Base-by-base conservation (phyloP, 371 early-diverging fungal species). In the Sporodiniella umbellata region DNA sequence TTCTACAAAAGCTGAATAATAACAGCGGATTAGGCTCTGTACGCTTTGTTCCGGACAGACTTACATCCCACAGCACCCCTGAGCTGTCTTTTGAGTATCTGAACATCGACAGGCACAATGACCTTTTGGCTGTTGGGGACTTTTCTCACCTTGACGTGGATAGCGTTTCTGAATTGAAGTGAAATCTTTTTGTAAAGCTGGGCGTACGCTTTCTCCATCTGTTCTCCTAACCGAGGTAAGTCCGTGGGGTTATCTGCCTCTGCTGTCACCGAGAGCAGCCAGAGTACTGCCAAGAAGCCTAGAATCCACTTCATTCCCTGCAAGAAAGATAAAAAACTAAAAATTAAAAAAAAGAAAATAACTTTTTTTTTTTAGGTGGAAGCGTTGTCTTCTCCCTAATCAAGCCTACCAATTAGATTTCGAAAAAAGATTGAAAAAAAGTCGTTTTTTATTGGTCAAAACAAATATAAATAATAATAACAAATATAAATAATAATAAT, bases 61-160 rank as follows among this genome's bases (percentile, higher is more conserved):
- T 55, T 55, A 60, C 61, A 60, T 2, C 61, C 61, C 10, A 55
- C 60, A 8, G 61, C 61, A 0, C 61, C 61, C 22, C 42, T 54
- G 23, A 60, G 14, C 24, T 60, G 61, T 38, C 56, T 40, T 18
- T 60, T 60, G 10, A 60, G 38, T 2, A 60, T 55, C 24, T 60
- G 61, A 12, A 60, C 48, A 48, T 60, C 61, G 0, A 60, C 61
- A 25, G 56, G 55, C 5, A 17, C 22, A 8, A 28, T 24, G 14
- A 26, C 31, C 12, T 45, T 43, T 48, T 15, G 51, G 33, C 33
- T 42, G 42, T 14, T 37, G 19, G 30, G 22, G 21, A 54, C 31
- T 17, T 47, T 55, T 33, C 45, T 60, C 4, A 60, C 37, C 33
- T 38, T 51, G 42, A 60, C 44, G 12, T 55, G 56, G 14, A 60